phyloP scores from a whole-genome alignment of 768 basidiomycete species.

The Boletus tylopilopsis region DNA sequence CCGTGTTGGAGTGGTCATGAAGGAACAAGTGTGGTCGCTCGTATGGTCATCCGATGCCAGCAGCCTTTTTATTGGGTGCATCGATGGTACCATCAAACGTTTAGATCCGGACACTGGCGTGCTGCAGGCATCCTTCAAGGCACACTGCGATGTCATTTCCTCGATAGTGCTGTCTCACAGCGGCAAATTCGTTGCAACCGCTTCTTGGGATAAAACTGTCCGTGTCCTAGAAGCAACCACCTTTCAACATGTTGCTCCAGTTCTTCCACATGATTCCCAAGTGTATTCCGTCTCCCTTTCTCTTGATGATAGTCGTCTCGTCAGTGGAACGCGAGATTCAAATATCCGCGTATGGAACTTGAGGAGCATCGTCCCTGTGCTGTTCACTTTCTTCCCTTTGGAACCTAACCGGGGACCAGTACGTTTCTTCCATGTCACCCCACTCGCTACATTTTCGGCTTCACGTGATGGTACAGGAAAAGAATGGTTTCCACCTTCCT shows the following conservation, averaged over 20 bases:
- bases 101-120: constrained; percentile 9
- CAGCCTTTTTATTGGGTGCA: constrained; percentile 16
- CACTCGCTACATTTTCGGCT: too few species aligned
- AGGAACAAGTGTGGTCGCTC: constrained; percentile 19
- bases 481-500: not conserved
- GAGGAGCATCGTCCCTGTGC: constrained; percentile 7
- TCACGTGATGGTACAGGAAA: not conserved
- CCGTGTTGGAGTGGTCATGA: not conserved
- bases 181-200: constrained; percentile 23
- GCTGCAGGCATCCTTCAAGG: not conserved
- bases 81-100: constrained; percentile 13
- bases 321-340: constrained; percentile 15
- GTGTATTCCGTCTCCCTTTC: constrained; percentile 16
- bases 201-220: constrained; percentile 26
- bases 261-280: constrained; percentile 10
- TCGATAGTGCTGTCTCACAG: constrained; percentile 20
- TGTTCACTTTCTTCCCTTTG: constrained; percentile 11
- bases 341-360: constrained; percentile 16
- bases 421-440: not conserved
- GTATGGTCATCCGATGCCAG: constrained; percentile 16
- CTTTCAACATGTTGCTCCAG: constrained; percentile 15
- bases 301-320: constrained; percentile 11
- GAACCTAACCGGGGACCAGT: constrained; percentile 14
- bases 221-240: constrained; percentile 26
- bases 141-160: constrained; percentile 18